Conservation (phyloP, 257 asterid species). For the Leonotis leonurus region DNA sequence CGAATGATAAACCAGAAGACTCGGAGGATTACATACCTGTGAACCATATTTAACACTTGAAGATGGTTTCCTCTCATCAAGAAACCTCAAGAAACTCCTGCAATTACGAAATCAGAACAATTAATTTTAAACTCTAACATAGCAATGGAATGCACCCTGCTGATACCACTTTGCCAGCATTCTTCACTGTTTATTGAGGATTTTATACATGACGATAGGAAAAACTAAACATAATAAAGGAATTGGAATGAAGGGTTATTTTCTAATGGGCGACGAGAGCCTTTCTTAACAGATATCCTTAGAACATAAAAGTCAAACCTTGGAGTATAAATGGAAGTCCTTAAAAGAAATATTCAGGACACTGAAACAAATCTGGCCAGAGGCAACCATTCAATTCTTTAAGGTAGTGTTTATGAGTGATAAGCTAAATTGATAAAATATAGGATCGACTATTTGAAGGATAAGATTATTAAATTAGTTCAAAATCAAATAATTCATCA, state of each 20-base stretch:
- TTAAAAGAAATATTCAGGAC: not conserved
- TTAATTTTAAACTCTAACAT: not conserved
- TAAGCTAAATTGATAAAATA: too few species aligned
- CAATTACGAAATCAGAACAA: slow-evolving; percentile 11
- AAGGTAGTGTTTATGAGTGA: too few species aligned
- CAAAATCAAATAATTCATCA: too few species aligned
- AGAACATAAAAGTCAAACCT: not conserved
- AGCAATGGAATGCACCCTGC: not conserved
- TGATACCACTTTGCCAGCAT: slow-evolving; percentile 4
- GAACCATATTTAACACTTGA: slow-evolving; percentile 70
- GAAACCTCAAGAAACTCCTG: slow-evolving; percentile 92
- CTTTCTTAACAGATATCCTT: not conserved
- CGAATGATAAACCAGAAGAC: not conserved
- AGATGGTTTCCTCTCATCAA: slow-evolving; percentile 57
- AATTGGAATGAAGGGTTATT: not conserved
- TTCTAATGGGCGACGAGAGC: not conserved
- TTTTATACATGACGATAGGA: not conserved
- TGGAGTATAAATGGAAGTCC: not conserved
- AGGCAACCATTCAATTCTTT: not conserved
- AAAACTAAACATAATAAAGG: not conserved
- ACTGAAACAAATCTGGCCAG: not conserved
- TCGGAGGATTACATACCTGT: slow-evolving; percentile 51
- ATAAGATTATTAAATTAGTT: too few species aligned
- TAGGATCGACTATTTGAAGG: too few species aligned
- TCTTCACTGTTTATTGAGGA: not conserved